Conservation (phyloP, 1,284 basidiomycete genomes). For the Cystobasidiaceae sp. region DNA sequence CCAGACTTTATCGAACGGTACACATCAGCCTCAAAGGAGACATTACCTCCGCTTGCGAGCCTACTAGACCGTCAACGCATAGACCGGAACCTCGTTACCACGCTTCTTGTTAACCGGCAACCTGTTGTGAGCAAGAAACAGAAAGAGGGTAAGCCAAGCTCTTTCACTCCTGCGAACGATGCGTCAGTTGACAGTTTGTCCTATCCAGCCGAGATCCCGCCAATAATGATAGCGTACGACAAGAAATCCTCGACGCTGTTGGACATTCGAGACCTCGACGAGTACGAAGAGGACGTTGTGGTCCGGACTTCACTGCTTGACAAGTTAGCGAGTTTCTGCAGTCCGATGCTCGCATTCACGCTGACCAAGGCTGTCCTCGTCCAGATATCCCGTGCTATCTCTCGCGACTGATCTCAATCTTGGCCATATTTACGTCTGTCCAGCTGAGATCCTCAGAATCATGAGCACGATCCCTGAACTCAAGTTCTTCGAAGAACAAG, state of each 20-base stretch:
- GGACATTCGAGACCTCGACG: constrained; percentile 40
- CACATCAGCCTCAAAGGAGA: not conserved
- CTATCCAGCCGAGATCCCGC: constrained; percentile 31
- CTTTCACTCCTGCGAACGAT: not conserved
- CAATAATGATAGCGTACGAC: constrained; percentile 37
- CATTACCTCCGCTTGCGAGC: constrained; percentile 54
- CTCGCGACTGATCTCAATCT: constrained; percentile 70
- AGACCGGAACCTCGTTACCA: constrained; percentile 64
- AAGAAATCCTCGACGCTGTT: constrained; percentile 31
- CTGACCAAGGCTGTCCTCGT: constrained; percentile 38
- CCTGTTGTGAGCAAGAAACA: constrained; percentile 35
- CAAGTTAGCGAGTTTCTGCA: constrained; percentile 30
- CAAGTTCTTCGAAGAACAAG: constrained; percentile 23
- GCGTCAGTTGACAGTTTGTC: not conserved
- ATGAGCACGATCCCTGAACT: constrained; percentile 28
- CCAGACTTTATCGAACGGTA: constrained; percentile 80
- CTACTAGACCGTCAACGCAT: constrained; percentile 77
- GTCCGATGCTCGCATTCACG: not conserved
- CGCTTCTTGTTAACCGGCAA: constrained; percentile 63
- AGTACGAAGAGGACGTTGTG: constrained; percentile 45
- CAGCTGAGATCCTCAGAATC: constrained; percentile 36
- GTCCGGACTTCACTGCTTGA: constrained; percentile 38
- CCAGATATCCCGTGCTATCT: constrained; percentile 66
- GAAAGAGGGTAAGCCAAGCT: constrained; percentile 35
- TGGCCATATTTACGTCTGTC: constrained; percentile 78